Evolutionary conservation across 768 basidiomycete genomes (phyloP).

Genomic region (Exidia glandulosa): DNA sequence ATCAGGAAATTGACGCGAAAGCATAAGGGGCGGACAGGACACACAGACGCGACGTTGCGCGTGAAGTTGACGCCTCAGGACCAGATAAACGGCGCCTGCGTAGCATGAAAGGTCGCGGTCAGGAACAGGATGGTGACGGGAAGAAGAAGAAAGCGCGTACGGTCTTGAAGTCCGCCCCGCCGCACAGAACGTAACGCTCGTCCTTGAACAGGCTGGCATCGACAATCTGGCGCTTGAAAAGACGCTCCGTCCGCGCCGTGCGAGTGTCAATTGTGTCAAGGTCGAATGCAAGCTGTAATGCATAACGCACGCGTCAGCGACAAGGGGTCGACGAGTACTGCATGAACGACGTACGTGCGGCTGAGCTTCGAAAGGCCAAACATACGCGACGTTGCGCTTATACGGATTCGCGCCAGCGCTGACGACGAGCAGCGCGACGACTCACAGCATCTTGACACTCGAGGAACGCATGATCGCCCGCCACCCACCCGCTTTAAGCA

Average conservation of each 20-base stretch:
- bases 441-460: no score
- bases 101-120: no score
- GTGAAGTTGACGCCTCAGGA: conserved; percentile 7
- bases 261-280: conserved; percentile 26
- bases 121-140: not conserved
- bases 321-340: not conserved
- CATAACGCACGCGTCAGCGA: not conserved
- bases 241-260: conserved; percentile 17
- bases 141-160: conserved; percentile 16
- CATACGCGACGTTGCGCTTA: no score
- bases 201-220: conserved; percentile 32
- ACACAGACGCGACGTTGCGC: conserved; percentile 12
- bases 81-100: conserved; percentile 1
- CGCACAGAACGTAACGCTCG: conserved; percentile 39
- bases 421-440: no score
- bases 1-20: not conserved
- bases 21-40: not conserved
- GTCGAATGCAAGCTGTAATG: conserved; percentile 27
- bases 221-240: conserved; percentile 23
- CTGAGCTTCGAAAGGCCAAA: no score
- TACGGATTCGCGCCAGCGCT: no score
- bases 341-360: no score
- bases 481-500: no score
- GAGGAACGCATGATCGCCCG: no score
- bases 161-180: conserved; percentile 37